These are phyloP conservation scores for Tympanopsis confertula DNA, from an alignment of 2,329 filamentous ascomycete genomes.

Conservation along the genomic window DNA sequence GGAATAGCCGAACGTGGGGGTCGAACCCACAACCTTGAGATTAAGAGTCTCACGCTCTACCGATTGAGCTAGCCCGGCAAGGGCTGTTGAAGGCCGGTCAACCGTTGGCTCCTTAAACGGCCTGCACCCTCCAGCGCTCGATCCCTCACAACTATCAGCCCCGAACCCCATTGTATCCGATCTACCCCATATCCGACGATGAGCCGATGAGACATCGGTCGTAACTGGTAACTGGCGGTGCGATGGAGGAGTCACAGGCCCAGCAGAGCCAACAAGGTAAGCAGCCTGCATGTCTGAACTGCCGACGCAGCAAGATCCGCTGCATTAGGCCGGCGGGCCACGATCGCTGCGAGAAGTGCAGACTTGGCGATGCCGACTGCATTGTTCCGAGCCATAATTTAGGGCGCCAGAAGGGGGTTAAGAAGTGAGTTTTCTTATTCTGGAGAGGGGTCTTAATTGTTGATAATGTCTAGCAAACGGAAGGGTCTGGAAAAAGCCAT, in stretches of 20 bases:
- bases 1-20: constrained; percentile 17
- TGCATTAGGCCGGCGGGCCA: constrained; percentile 44
- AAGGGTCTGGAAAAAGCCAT: constrained; percentile 65
- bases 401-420: constrained; percentile 64
- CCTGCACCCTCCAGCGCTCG: background rate
- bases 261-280: constrained; percentile 5
- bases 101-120: background rate
- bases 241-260: background rate
- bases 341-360: constrained; percentile 47
- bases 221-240: background rate
- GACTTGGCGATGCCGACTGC: constrained; percentile 45
- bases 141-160: background rate
- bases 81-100: no score
- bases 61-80: constrained; percentile 24
- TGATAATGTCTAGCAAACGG: constrained; percentile 44
- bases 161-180: background rate
- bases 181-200: background rate
- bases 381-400: constrained; percentile 63
- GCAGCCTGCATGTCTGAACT: constrained; percentile 48
- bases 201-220: background rate
- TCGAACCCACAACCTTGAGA: constrained; percentile 46
- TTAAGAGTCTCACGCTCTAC: constrained; percentile 35
- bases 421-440: constrained; percentile 43
- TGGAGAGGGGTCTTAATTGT: background rate
- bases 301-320: constrained; percentile 56